Evolutionary conservation across 108 stramenopile genomes (phyloP).

Genomic region (Epipyxis sp.): DNA sequence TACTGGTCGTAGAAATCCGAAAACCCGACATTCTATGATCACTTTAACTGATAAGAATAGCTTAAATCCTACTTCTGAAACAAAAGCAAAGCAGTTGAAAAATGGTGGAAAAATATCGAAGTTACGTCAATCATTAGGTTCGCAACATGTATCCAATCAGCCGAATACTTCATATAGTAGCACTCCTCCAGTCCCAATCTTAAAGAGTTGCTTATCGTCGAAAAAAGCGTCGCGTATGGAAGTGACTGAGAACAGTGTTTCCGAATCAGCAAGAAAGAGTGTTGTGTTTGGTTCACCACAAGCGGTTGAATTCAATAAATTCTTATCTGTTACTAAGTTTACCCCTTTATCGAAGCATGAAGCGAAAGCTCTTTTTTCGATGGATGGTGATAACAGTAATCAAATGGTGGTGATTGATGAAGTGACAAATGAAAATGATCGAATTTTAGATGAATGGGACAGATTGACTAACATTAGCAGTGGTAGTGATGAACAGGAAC

Average conservation of each 20-base stretch:
- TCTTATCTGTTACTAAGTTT: neutral
- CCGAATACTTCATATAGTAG: too few relatives aligned
- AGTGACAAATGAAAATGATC: constrained; percentile 3
- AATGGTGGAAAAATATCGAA: too few relatives aligned
- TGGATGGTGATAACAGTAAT: neutral
- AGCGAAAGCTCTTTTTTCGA: constrained; percentile 11
- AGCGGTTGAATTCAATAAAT: constrained; percentile 16
- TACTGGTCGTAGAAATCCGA: too few relatives aligned
- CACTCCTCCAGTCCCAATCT: neutral
- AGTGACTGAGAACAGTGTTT: neutral
- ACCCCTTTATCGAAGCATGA: neutral
- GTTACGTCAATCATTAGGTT: too few relatives aligned
- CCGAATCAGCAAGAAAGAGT: neutral
- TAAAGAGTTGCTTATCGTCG: constrained; percentile 4
- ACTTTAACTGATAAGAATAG: too few relatives aligned
- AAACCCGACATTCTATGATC: too few relatives aligned
- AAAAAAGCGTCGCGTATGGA: too few relatives aligned
- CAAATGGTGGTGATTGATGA: neutral
- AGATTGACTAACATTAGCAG: constrained; percentile 9
- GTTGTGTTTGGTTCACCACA: constrained; percentile 34
- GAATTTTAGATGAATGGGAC: constrained; percentile 27
- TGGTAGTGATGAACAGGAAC: neutral
- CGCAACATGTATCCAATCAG: too few relatives aligned
- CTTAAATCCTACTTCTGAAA: too few relatives aligned
- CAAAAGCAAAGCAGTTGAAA: too few relatives aligned